These are phyloP conservation scores for Pestalotiopsis sp. DNA, from an alignment of 2,329 filamentous ascomycete genomes.

Conservation along the genomic window DNA sequence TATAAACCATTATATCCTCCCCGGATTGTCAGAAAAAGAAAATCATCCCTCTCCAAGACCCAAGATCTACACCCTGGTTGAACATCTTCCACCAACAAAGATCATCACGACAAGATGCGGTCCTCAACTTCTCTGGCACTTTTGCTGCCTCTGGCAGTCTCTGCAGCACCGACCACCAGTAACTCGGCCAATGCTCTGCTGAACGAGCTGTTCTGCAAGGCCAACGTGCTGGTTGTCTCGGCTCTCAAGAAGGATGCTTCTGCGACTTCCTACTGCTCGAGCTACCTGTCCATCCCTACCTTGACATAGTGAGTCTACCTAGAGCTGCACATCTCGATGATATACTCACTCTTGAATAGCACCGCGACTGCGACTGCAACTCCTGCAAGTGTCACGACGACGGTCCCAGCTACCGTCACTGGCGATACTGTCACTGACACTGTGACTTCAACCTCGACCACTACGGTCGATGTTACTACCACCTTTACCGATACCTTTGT, in stretches of 20 bases:
- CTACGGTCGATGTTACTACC: not conserved
- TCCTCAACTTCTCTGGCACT: not conserved
- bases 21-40: too few relatives aligned
- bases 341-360: not conserved
- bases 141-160: constrained; percentile 4
- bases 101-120: constrained; percentile 3
- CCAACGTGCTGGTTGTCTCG: constrained; percentile 13
- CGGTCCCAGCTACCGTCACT: constrained; percentile 12
- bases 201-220: constrained; percentile 16
- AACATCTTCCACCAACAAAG: not conserved
- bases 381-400: constrained; percentile 9
- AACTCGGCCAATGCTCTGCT: not conserved
- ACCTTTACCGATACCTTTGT: not conserved
- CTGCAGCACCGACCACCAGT: constrained; percentile 5
- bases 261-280: constrained; percentile 17
- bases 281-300: constrained; percentile 12
- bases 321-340: not conserved
- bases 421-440: constrained; percentile 4
- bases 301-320: not conserved
- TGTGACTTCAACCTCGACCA: not conserved
- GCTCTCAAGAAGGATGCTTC: constrained; percentile 13
- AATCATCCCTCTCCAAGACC: too few relatives aligned
- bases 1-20: too few relatives aligned
- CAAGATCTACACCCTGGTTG: not conserved
- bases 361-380: constrained; percentile 11